A percentile compares a stretch with the other conserved stretches of the same genome.
Evolutionary conservation across 2,329 filamentous ascomycete species (phyloP).

Genomic region (Diplodia sapinea): DNA sequence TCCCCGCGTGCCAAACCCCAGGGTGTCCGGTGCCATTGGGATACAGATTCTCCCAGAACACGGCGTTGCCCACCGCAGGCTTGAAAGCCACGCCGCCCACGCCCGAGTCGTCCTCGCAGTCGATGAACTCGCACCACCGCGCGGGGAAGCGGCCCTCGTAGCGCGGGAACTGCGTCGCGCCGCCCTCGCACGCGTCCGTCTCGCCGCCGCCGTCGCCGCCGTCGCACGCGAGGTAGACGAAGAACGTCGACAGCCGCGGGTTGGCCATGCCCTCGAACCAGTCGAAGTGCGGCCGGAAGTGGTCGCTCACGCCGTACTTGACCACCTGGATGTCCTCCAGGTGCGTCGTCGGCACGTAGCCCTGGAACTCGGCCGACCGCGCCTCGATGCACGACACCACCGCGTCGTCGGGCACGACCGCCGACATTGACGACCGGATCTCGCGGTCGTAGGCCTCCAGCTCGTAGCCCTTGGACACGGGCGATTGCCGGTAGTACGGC

Average conservation of each 20-base stretch:
- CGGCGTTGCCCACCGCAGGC: slow-evolving; percentile 55
- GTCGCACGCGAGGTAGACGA: neutral
- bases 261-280: slow-evolving; percentile 53
- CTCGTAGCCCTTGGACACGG: neutral
- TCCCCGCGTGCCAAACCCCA: slow-evolving; percentile 55
- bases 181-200: slow-evolving; percentile 45
- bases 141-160: slow-evolving; percentile 34
- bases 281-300: slow-evolving; percentile 59
- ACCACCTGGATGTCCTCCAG: slow-evolving; percentile 39
- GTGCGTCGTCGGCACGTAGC: neutral
- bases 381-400: slow-evolving; percentile 14
- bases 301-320: slow-evolving; percentile 53
- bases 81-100: slow-evolving; percentile 57
- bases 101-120: slow-evolving; percentile 56
- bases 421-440: slow-evolving; percentile 6
- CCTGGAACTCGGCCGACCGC: slow-evolving; percentile 6
- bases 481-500: slow-evolving; percentile 11
- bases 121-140: slow-evolving; percentile 53
- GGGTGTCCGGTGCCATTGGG: slow-evolving; percentile 51
- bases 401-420: neutral
- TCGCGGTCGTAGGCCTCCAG: slow-evolving; percentile 11
- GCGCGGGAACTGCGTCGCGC: slow-evolving; percentile 58
- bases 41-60: slow-evolving; percentile 58
- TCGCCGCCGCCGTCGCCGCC: neutral
- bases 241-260: slow-evolving; percentile 49